These are phyloP conservation scores for Picea glauca DNA, from an alignment of 75 land plant genomes.

Conservation along the genomic window DNA sequence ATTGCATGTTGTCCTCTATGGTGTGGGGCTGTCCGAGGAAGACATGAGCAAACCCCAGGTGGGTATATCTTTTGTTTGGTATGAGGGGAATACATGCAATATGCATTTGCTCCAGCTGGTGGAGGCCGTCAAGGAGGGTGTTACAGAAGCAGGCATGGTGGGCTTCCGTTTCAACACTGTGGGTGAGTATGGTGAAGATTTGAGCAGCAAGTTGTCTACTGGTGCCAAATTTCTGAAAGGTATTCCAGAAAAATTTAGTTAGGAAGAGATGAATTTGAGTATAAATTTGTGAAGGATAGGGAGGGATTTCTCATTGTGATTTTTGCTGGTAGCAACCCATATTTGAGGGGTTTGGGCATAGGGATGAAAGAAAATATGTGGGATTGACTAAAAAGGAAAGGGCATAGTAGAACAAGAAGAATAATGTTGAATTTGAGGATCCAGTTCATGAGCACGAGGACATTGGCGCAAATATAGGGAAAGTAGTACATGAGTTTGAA, in stretches of 20 bases:
- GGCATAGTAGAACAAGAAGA: not conserved
- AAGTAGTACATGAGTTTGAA: not conserved
- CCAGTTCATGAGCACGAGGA: not conserved
- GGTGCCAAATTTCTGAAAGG: too few relatives aligned
- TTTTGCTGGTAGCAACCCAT: too few relatives aligned
- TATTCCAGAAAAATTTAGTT: too few relatives aligned
- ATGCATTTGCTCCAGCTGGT: too few relatives aligned
- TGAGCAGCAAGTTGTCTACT: too few relatives aligned
- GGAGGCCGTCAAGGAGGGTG: too few relatives aligned
- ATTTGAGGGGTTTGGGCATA: not conserved
- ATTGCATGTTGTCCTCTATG: constrained; percentile 86
- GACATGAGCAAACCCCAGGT: constrained; percentile 91
- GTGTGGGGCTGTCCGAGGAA: constrained; percentile 74
- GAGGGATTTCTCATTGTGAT: not conserved
- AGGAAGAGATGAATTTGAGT: not conserved
- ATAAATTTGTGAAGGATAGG: not conserved
- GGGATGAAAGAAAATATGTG: not conserved
- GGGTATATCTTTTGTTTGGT: constrained; percentile 97
- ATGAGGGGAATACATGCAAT: constrained; percentile 50
- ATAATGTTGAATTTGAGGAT: not conserved
- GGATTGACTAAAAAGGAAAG: constrained; percentile 3
- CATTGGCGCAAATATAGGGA: not conserved
- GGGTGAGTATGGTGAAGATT: too few relatives aligned
- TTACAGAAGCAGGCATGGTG: too few relatives aligned
- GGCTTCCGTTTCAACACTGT: too few relatives aligned